phyloP scores from a whole-genome alignment of 306 rosid genomes.

The Medicago lupulina region DNA sequence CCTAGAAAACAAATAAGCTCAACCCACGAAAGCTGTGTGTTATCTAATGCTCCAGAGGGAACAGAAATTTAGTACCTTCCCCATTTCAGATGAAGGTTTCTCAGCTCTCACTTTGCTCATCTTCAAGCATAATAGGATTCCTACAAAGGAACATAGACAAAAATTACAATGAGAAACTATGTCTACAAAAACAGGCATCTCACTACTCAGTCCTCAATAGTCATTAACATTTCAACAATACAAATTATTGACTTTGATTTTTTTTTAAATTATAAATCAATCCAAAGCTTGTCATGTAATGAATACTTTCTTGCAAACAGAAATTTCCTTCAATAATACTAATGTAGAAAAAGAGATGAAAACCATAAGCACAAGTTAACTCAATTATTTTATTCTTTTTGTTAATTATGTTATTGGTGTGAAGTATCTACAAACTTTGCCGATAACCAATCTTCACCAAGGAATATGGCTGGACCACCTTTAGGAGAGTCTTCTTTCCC shows the following conservation, averaged over 20 bases:
- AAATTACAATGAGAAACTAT: constrained; percentile 14
- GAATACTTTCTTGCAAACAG: constrained; percentile 3
- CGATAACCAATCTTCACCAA: no score
- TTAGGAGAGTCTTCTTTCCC: no score
- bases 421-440: no score
- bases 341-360: constrained; percentile 4
- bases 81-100: constrained; percentile 83
- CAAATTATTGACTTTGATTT: background rate
- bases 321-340: constrained; percentile 22
- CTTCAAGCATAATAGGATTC: constrained; percentile 76
- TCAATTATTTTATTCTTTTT: background rate
- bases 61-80: constrained; percentile 64
- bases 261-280: constrained; percentile 25
- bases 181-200: constrained; percentile 28
- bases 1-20: constrained; percentile 8
- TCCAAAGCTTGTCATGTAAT: background rate
- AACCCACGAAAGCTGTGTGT: constrained; percentile 11
- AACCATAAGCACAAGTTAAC: background rate
- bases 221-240: constrained; percentile 9
- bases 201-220: constrained; percentile 11
- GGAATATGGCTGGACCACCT: no score
- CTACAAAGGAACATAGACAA: constrained; percentile 46
- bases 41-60: constrained; percentile 23
- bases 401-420: no score
- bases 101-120: constrained; percentile 94